These are phyloP conservation scores for Penicillium janthinellum DNA, from an alignment of 2,329 filamentous ascomycete genomes.

Conservation along the genomic window DNA sequence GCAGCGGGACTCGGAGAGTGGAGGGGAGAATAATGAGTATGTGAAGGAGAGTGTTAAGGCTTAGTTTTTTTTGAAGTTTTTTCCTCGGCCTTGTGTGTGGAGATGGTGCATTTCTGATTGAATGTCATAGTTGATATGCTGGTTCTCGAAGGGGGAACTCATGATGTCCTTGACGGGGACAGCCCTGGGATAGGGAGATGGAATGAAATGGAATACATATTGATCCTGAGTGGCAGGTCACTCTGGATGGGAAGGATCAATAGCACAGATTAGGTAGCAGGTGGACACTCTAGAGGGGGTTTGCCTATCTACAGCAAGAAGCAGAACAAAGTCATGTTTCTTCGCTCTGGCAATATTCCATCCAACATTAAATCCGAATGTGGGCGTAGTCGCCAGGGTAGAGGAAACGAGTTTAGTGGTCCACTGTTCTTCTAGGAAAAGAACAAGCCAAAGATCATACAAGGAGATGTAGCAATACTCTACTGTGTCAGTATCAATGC, in stretches of 20 bases:
- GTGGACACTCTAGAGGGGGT: neutral
- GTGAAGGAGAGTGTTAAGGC: slow-evolving; percentile 7
- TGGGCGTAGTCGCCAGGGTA: neutral
- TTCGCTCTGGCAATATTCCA: neutral
- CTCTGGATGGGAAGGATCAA: neutral
- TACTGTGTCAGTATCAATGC: no score
- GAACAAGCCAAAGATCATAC: neutral
- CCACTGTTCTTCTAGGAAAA: neutral
- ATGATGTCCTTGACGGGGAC: neutral
- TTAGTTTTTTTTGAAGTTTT: neutral
- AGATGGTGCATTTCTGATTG: neutral
- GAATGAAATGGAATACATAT: no score
- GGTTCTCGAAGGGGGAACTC: neutral
- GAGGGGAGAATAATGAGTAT: slow-evolving; percentile 10
- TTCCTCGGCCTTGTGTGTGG: neutral
- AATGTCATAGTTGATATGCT: neutral
- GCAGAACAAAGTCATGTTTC: neutral
- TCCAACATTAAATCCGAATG: neutral
- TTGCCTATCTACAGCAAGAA: neutral
- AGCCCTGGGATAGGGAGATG: neutral
- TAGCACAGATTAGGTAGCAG: neutral
- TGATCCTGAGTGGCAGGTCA: neutral
- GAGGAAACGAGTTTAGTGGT: neutral
- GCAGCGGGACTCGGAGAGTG: slow-evolving; percentile 12
- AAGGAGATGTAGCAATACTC: no score